A percentile compares a stretch with the other conserved stretches of the same genome.
phyloP scores from a whole-genome alignment of 805 yeast genomes.

The Isabelozyma pseudorhagii region DNA sequence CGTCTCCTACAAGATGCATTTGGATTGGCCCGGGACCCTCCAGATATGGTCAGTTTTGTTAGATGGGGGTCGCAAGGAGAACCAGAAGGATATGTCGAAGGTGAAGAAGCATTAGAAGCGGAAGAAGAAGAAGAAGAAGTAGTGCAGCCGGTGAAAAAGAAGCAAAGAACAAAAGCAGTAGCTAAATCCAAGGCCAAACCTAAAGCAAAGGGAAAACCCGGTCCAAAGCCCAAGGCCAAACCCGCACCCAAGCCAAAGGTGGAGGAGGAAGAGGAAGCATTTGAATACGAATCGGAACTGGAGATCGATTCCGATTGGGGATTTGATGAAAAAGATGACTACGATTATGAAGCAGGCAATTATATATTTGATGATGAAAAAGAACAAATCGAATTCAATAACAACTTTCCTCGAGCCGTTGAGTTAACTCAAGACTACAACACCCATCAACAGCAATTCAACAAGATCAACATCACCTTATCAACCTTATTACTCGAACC shows the following conservation, averaged over 20 bases:
- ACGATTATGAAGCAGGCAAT: slow-evolving; percentile 22
- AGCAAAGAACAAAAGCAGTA: neutral
- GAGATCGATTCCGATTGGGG: slow-evolving; percentile 44
- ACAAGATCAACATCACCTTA: neutral
- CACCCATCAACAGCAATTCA: slow-evolving; percentile 7
- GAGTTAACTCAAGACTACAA: slow-evolving; percentile 13
- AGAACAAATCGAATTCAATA: slow-evolving; percentile 24
- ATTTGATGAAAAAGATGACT: slow-evolving; percentile 31
- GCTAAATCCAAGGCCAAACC: neutral
- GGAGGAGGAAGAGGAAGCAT: slow-evolving; percentile 1
- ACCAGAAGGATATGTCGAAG: slow-evolving; percentile 32
- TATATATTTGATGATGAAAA: slow-evolving; percentile 31
- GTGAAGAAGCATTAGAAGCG: slow-evolving; percentile 8
- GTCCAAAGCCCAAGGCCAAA: neutral
- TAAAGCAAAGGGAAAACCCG: neutral
- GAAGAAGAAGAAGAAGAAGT: slow-evolving; percentile 1
- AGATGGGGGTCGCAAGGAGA: slow-evolving; percentile 41
- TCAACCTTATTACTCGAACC: neutral
- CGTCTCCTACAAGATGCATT: slow-evolving; percentile 50
- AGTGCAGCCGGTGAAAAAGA: neutral
- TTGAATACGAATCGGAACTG: neutral
- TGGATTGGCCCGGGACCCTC: slow-evolving; percentile 47
- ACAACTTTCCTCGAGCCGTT: slow-evolving; percentile 21
- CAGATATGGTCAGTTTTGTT: slow-evolving; percentile 39
- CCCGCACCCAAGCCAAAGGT: neutral